Conservation (phyloP, 1,139 yeast species). For the Debaryomyces subglobosus region DNA sequence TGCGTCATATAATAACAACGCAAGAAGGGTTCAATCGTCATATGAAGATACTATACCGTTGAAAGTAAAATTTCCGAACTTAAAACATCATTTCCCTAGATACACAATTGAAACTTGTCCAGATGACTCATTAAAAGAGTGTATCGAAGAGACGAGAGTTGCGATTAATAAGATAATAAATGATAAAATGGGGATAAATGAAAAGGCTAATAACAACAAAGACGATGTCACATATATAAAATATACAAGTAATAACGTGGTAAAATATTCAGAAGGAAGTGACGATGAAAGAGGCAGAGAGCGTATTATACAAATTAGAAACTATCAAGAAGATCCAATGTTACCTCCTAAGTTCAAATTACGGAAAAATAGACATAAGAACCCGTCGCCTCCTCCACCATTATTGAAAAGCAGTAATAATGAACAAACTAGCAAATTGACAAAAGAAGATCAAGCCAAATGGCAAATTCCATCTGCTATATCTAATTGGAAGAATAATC, state of each 20-base stretch:
- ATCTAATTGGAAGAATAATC: conserved; percentile 95
- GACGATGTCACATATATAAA: conserved; percentile 23
- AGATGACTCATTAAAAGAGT: conserved; percentile 29
- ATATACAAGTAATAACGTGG: conserved; percentile 22
- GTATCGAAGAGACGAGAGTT: conserved; percentile 33
- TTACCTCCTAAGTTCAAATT: conserved; percentile 80
- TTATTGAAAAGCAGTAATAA: conserved; percentile 31
- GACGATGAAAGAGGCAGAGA: conserved; percentile 21
- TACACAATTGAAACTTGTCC: conserved; percentile 29
- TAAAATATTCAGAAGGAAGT: conserved; percentile 5
- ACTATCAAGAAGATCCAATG: conserved; percentile 74
- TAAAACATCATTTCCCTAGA: conserved; percentile 46
- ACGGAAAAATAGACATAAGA: conserved; percentile 67
- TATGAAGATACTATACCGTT: conserved; percentile 47
- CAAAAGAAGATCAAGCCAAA: conserved; percentile 73
- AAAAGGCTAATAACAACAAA: conserved; percentile 14
- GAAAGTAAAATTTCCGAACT: conserved; percentile 40
- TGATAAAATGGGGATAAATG: conserved; percentile 19
- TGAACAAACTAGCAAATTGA: conserved; percentile 42
- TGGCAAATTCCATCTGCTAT: conserved; percentile 94
- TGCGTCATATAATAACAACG: conserved; percentile 18
- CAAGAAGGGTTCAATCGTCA: conserved; percentile 26
- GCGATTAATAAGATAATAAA: conserved; percentile 28
- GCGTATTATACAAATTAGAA: conserved; percentile 33
- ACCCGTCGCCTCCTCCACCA: conserved; percentile 69